Evolutionary conservation across 441 rosid genomes (phyloP).

Genomic region (Populus hybrid): DNA sequence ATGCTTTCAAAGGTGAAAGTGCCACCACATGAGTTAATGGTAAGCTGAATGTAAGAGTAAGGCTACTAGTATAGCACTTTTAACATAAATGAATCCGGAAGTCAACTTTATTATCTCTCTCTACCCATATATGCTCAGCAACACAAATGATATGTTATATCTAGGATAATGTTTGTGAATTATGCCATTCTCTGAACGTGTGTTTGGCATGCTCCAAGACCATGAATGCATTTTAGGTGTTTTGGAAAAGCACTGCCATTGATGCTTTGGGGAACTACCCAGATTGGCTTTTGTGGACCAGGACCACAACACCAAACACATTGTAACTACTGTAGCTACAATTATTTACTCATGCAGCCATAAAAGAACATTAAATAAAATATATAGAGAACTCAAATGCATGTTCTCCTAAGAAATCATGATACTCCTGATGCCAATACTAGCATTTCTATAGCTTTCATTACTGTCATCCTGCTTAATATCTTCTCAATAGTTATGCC

Average conservation of each 20-base stretch:
- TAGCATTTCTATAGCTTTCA: background rate
- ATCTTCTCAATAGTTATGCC: background rate
- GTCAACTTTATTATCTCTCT: background rate
- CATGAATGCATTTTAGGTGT: background rate
- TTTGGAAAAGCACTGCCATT: background rate
- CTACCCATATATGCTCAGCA: background rate
- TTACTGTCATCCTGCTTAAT: background rate
- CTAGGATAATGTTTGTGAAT: background rate
- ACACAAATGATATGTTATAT: background rate
- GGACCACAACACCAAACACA: background rate
- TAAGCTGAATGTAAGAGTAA: constrained; percentile 31
- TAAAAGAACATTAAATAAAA: background rate
- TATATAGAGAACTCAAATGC: background rate
- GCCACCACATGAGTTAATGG: constrained; percentile 80
- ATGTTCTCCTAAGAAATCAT: background rate
- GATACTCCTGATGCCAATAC: background rate
- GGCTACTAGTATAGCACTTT: background rate
- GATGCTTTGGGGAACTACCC: background rate
- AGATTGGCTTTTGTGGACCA: background rate
- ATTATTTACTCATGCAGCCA: background rate
- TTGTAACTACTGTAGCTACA: background rate
- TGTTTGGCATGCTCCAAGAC: background rate
- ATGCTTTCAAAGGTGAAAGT: constrained; percentile 98
- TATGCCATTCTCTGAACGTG: background rate
- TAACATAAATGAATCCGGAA: background rate